phyloP scores from a whole-genome alignment of 345 rosid species.

The Eucalyptus erythrocorys region DNA sequence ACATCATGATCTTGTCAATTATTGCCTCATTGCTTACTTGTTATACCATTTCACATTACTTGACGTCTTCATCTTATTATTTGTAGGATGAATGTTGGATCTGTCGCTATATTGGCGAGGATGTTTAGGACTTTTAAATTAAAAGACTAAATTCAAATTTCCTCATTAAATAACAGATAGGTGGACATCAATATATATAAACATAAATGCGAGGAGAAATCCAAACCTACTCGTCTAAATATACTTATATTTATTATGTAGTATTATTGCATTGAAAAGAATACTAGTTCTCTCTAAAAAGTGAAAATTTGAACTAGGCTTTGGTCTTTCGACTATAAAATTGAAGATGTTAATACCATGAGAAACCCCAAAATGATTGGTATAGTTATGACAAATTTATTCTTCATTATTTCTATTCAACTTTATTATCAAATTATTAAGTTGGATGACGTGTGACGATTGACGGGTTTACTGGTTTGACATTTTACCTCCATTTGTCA shows the following conservation, averaged over 20 bases:
- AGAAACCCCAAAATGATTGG: too few relatives aligned
- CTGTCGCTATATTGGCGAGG: not conserved
- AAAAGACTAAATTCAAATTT: not conserved
- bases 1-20: not conserved
- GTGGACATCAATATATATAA: not conserved
- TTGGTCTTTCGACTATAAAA: not conserved
- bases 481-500: rapidly evolving
- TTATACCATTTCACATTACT: not conserved
- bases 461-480: rapidly evolving
- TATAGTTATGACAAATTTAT: too few relatives aligned
- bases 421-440: rapidly evolving
- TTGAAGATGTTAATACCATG: too few relatives aligned
- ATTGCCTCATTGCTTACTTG: not conserved
- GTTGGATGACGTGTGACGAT: rapidly evolving
- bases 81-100: not conserved
- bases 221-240: not conserved
- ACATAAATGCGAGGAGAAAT: not conserved
- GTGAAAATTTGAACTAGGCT: not conserved
- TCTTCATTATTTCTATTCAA: rapidly evolving
- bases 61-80: not conserved
- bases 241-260: not conserved
- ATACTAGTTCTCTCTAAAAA: not conserved
- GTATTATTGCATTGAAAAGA: not conserved
- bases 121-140: not conserved
- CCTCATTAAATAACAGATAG: not conserved